Conservation (phyloP, 2,329 filamentous ascomycete genomes). For the Alternaria panax region DNA sequence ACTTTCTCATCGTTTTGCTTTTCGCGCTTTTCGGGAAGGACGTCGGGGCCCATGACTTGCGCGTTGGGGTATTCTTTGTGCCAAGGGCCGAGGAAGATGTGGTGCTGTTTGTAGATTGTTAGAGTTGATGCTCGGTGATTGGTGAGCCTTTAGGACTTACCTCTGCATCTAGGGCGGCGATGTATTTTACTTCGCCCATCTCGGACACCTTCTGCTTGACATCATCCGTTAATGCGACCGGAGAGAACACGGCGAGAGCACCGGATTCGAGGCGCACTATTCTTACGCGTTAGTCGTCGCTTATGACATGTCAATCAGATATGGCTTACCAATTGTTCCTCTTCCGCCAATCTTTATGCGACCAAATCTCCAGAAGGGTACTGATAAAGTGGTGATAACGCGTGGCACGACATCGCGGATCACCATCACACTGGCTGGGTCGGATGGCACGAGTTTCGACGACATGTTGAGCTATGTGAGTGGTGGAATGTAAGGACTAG, state of each 20-base stretch:
- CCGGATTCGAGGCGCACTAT: constrained; percentile 80
- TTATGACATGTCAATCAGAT: background rate
- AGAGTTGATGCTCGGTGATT: background rate
- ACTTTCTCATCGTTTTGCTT: constrained; percentile 65
- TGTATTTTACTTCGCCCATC: constrained; percentile 75
- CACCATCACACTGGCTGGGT: constrained; percentile 86
- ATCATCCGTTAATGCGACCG: constrained; percentile 81
- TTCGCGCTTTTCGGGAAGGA: constrained; percentile 81
- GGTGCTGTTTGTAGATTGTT: constrained; percentile 64
- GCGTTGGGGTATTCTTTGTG: constrained; percentile 78
- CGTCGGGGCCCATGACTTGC: constrained; percentile 81
- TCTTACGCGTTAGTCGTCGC: constrained; percentile 13
- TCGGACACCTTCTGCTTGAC: constrained; percentile 69
- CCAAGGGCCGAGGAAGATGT: constrained; percentile 92
- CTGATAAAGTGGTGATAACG: constrained; percentile 74
- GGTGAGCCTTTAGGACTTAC: constrained; percentile 20
- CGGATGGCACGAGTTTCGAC: constrained; percentile 56
- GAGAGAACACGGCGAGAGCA: constrained; percentile 87
- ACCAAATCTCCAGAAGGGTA: constrained; percentile 85
- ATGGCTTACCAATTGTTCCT: constrained; percentile 75
- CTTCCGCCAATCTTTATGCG: constrained; percentile 83
- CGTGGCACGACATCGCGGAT: constrained; percentile 84
- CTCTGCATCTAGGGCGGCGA: constrained; percentile 86
- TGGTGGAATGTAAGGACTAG: background rate
- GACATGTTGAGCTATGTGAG: constrained; percentile 37